Percentiles rank a stretch among this genome's conserved stretches.
Evolutionary conservation across 805 yeast species (phyloP).

Genomic region (baker's yeast (Saccharomyces cerevisiae)): DNA sequence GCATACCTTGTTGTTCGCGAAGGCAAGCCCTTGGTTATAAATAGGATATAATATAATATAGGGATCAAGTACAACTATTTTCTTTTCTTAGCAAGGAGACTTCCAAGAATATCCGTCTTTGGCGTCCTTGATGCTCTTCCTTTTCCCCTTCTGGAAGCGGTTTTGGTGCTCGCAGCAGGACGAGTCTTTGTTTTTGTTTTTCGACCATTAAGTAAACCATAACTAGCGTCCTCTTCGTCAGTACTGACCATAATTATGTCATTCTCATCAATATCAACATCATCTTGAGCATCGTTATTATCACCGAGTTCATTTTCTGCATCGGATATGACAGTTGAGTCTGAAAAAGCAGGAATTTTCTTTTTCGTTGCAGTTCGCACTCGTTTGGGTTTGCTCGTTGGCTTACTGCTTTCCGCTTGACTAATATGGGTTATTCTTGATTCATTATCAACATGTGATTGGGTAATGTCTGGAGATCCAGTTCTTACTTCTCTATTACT

Average conservation of each 20-base stretch:
- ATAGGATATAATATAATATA: neutral
- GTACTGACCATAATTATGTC: slow-evolving; percentile 2
- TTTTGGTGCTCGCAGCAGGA: slow-evolving; percentile 2
- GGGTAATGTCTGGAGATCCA: neutral
- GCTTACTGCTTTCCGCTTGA: slow-evolving; percentile 2
- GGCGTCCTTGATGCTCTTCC: slow-evolving; percentile 18
- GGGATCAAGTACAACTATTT: slow-evolving; percentile 4
- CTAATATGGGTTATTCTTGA: neutral
- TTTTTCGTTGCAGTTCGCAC: neutral
- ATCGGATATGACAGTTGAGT: slow-evolving; percentile 12
- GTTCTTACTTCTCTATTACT: neutral
- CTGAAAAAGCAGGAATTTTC: slow-evolving; percentile 2
- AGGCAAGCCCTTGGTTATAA: neutral
- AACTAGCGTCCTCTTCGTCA: slow-evolving; percentile 8
- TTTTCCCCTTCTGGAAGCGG: neutral
- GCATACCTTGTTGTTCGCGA: neutral
- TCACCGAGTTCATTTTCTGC: slow-evolving; percentile 3
- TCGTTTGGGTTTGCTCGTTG: neutral
- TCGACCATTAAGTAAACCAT: neutral
- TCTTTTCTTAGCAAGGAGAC: slow-evolving; percentile 23
- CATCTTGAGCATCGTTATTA: slow-evolving; percentile 2
- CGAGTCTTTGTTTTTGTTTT: slow-evolving; percentile 8
- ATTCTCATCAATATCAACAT: slow-evolving; percentile 13
- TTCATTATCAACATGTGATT: neutral
- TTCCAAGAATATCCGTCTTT: slow-evolving; percentile 24